Base-by-base conservation (phyloP, 768 basidiomycete genomes). In the Lanmaoa pseudosensibilis region DNA sequence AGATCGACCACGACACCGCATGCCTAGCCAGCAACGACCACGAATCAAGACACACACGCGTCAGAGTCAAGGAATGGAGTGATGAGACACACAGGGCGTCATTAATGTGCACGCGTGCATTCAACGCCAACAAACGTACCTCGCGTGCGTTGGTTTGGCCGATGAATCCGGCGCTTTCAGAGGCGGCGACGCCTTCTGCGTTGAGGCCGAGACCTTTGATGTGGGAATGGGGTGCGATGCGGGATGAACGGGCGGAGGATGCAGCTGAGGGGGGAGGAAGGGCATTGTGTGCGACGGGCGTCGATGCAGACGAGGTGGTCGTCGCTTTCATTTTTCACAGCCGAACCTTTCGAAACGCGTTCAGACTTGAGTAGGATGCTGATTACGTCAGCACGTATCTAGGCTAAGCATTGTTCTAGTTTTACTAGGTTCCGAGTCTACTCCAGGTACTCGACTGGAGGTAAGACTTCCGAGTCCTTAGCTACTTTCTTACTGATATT, bases 151-250 rank as follows among this genome's bases (percentile, higher is more conserved):
- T 87, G 5, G 77, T 80, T 71, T 98, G 95, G 0, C 96, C 94
- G 45, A 98, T 82, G 73, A 98, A 98, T 1, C 97, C 97, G 50
- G 89, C 87, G 9, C 82, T 78, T 59, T 91, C 87, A 6, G 77
- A 68, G 33, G 78, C 76, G 2, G 94, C 96, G 54, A 80, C 79
- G 1, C 95, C 96, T 58, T 98, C 94, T 50, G 88, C 72, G 40
- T 82, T 88, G 52, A 98, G 78, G 4, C 97, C 97, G 30, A 98
- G 87, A 8, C 94, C 95, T 77, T 94, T 96, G 72, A 98, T 98
- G 72, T 98, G 95, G 5, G 94, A 97, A 69, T 98, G 95, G 3
- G 93, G 86, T 1, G 92, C 90, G 44, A 94, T 91, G 37, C 90
- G 84, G 32, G 90, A 89, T 0, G 90, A 84, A 23, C 88, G 81